phyloP scores from a whole-genome alignment of 2,329 filamentous ascomycete species.

The Elsinoe fawcettii region DNA sequence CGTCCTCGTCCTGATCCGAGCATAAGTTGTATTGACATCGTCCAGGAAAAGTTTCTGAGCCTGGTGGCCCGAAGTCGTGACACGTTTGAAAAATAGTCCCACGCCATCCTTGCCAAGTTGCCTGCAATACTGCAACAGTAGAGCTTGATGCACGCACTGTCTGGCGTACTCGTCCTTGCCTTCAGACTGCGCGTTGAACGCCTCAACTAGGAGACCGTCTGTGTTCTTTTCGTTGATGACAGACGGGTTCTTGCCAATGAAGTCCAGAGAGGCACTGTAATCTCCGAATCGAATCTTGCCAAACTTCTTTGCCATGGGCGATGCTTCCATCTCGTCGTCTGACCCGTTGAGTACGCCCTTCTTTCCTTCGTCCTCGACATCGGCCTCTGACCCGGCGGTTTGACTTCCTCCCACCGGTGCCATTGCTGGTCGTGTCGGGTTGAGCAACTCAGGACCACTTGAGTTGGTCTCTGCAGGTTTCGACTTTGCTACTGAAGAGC shows the following conservation, averaged over 20 bases:
- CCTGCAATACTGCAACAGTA: slow-evolving; percentile 90
- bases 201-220: slow-evolving; percentile 82
- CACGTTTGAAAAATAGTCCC: slow-evolving; percentile 88
- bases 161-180: slow-evolving; percentile 64
- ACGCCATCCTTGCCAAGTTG: slow-evolving; percentile 83
- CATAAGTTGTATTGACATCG: slow-evolving; percentile 84
- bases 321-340: slow-evolving; percentile 67
- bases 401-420: slow-evolving; percentile 36
- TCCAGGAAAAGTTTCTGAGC: slow-evolving; percentile 86
- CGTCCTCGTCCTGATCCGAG: slow-evolving; percentile 68
- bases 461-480: slow-evolving; percentile 19
- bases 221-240: slow-evolving; percentile 80
- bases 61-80: slow-evolving; percentile 82
- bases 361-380: slow-evolving; percentile 49
- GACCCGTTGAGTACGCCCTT: slow-evolving; percentile 41
- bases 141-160: slow-evolving; percentile 86
- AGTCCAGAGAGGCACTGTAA: slow-evolving; percentile 65
- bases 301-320: slow-evolving; percentile 71
- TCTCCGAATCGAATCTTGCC: slow-evolving; percentile 68
- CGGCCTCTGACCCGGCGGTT: slow-evolving; percentile 54
- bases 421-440: slow-evolving; percentile 47
- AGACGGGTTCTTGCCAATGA: slow-evolving; percentile 68
- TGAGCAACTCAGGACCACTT: slow-evolving; percentile 48
- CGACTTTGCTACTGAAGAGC: slow-evolving; percentile 65
- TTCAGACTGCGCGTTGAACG: slow-evolving; percentile 80